These are phyloP conservation scores for Galerina marginata DNA, from an alignment of 768 basidiomycete species.

Conservation along the genomic window DNA sequence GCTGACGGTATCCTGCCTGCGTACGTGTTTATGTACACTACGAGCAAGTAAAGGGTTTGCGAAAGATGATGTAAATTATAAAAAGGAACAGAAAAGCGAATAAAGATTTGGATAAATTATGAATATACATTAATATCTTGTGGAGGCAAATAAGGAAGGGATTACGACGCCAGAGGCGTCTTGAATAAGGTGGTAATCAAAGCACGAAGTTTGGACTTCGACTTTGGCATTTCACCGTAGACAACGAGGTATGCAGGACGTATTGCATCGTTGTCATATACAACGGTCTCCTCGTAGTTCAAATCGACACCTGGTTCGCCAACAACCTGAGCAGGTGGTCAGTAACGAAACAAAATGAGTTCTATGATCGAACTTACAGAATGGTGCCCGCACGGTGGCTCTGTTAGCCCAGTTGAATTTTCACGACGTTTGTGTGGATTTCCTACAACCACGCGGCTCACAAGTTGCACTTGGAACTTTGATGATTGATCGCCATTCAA, in stretches of 20 bases:
- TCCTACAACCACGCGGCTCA: constrained; percentile 70
- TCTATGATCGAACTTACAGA: constrained; percentile 45
- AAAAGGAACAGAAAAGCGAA: not conserved
- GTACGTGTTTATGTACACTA: constrained; percentile 62
- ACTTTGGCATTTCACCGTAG: constrained; percentile 46
- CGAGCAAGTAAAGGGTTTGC: constrained; percentile 2
- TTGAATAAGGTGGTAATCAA: constrained; percentile 49
- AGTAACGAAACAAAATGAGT: constrained; percentile 3
- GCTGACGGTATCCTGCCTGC: constrained; percentile 63
- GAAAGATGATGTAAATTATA: not conserved
- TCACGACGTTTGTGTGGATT: constrained; percentile 53
- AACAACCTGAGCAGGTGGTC: constrained; percentile 45
- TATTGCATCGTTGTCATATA: constrained; percentile 69
- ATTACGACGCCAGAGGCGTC: constrained; percentile 51
- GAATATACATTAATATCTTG: constrained; percentile 4
- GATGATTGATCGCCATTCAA: constrained; percentile 46
- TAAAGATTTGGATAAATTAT: constrained; percentile 9
- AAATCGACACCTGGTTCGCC: constrained; percentile 69
- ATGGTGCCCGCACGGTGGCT: constrained; percentile 62
- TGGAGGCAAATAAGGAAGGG: not conserved
- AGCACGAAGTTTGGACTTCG: constrained; percentile 36
- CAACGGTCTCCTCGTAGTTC: constrained; percentile 74
- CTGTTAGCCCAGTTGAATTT: constrained; percentile 52
- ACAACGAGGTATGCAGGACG: constrained; percentile 71
- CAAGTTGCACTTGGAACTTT: constrained; percentile 53